A percentile compares a stretch with the other conserved stretches of the same genome.
These are phyloP conservation scores for Rhizopogon sp. DNA, from an alignment of 768 basidiomycete species.

Conservation along the genomic window DNA sequence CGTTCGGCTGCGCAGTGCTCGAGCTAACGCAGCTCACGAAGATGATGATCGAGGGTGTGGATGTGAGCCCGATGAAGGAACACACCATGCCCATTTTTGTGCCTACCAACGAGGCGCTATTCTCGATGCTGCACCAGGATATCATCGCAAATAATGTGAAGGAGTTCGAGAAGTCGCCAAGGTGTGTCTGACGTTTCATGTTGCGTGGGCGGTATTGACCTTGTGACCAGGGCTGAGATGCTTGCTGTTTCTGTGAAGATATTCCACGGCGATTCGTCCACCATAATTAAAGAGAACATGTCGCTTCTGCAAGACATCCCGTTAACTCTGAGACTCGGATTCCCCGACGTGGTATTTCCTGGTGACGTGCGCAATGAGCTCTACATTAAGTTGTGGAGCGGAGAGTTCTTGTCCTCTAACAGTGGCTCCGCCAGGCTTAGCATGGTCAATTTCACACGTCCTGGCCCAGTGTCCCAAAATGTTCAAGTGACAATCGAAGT, in stretches of 20 bases:
- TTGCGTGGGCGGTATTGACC: constrained; percentile 1
- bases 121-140: constrained; percentile 94
- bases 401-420: constrained; percentile 68
- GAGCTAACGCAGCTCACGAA: constrained; percentile 74
- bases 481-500: constrained; percentile 93
- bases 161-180: constrained; percentile 78
- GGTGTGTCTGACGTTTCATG: constrained; percentile 40
- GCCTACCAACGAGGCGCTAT: constrained; percentile 76
- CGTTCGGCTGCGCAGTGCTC: constrained; percentile 94
- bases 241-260: constrained; percentile 81
- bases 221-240: constrained; percentile 65
- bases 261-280: constrained; percentile 76
- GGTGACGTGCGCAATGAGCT: constrained; percentile 91
- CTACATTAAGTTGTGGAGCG: constrained; percentile 95
- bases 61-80: constrained; percentile 65
- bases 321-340: constrained; percentile 81
- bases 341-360: constrained; percentile 95
- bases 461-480: constrained; percentile 46
- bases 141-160: constrained; percentile 75
- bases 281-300: constrained; percentile 79
- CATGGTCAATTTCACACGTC: constrained; percentile 55
- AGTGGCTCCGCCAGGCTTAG: constrained; percentile 49
- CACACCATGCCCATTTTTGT: constrained; percentile 85
- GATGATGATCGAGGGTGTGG: constrained; percentile 58
- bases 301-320: constrained; percentile 79